phyloP scores from a whole-genome alignment of 495 filamentous ascomycete species.

The Aspergillus nanangensis region DNA sequence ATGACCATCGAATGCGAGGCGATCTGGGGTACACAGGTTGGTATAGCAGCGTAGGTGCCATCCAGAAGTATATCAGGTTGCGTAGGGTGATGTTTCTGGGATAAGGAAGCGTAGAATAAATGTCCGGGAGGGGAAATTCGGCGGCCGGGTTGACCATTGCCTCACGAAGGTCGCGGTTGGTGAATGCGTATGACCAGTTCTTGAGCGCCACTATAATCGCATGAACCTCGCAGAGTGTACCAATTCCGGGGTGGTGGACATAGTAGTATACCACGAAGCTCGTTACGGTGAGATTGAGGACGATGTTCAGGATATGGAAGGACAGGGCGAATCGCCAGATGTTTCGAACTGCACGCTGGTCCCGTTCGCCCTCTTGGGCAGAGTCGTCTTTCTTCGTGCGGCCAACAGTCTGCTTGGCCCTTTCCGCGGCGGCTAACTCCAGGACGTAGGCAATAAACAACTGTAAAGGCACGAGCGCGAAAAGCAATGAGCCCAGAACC shows the following conservation, averaged over 20 bases:
- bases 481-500: slow-evolving; percentile 67
- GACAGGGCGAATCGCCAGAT: slow-evolving; percentile 76
- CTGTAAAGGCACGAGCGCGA: slow-evolving; percentile 82
- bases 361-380: slow-evolving; percentile 48
- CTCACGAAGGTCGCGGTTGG: slow-evolving; percentile 90
- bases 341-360: slow-evolving; percentile 51
- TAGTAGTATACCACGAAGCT: slow-evolving; percentile 81
- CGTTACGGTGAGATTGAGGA: slow-evolving; percentile 74
- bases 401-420: slow-evolving; percentile 64
- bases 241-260: slow-evolving; percentile 90
- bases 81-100: slow-evolving; percentile 80
- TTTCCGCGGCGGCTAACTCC: slow-evolving; percentile 71
- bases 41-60: slow-evolving; percentile 93
- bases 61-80: slow-evolving; percentile 94
- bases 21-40: slow-evolving; percentile 93
- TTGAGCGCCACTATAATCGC: slow-evolving; percentile 96
- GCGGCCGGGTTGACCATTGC: slow-evolving; percentile 67
- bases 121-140: slow-evolving; percentile 60
- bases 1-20: slow-evolving; percentile 71
- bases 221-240: slow-evolving; percentile 84
- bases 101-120: slow-evolving; percentile 84
- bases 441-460: slow-evolving; percentile 85
- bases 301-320: slow-evolving; percentile 77
- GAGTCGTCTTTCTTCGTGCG: slow-evolving; percentile 54
- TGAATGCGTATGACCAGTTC: slow-evolving; percentile 91